These are phyloP conservation scores for Ziziphus jujuba DNA, from an alignment of 306 rosid species.

Conservation along the genomic window DNA sequence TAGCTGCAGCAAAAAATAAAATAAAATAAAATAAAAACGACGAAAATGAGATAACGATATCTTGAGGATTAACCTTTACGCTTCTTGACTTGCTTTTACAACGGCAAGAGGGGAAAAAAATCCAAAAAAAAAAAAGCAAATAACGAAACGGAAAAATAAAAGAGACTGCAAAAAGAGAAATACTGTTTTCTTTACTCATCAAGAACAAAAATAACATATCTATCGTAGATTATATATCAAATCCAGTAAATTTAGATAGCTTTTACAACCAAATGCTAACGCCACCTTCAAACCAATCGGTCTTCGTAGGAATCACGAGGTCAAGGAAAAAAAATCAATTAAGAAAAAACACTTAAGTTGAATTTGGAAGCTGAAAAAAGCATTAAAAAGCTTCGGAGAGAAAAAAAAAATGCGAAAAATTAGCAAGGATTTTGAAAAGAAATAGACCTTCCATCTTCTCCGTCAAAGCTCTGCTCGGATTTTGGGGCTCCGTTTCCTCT, in stretches of 20 bases:
- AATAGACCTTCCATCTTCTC: conserved; percentile 1
- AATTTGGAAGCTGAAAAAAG: neutral
- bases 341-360: neutral
- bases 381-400: neutral
- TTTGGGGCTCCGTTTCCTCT: neutral
- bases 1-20: conserved; percentile 18
- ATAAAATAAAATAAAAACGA: neutral
- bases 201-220: neutral
- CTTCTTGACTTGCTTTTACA: conserved; percentile 51
- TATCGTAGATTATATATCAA: neutral
- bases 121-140: neutral
- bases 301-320: conserved; percentile 11
- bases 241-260: neutral
- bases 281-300: conserved; percentile 9
- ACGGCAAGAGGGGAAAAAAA: conserved; percentile 8
- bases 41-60: conserved; percentile 23
- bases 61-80: conserved; percentile 24
- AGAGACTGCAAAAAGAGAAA: neutral
- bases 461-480: neutral
- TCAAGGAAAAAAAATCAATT: neutral
- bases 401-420: conserved; percentile 19
- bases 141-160: neutral
- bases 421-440: conserved; percentile 5
- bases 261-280: conserved; percentile 15
- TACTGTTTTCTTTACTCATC: conserved; percentile 14